Evolutionary conservation across 495 filamentous ascomycete genomes (phyloP).

Genomic region (Penicillium steckii): DNA sequence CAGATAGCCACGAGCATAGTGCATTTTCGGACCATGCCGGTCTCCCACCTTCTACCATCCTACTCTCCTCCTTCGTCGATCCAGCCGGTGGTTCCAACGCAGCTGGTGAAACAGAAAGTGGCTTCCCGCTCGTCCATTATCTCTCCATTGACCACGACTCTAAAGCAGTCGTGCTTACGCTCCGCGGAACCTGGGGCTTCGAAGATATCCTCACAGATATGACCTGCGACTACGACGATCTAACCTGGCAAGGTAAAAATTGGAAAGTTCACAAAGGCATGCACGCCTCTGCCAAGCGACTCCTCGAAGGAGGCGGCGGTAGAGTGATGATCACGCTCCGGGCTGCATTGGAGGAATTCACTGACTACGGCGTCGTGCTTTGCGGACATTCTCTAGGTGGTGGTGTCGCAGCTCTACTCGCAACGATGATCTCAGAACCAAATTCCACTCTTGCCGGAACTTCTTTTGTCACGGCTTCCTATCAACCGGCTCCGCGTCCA

Average conservation of each 20-base stretch:
- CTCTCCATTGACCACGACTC: conserved; percentile 76
- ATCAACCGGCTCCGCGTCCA: conserved; percentile 31
- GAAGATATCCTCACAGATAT: conserved; percentile 80
- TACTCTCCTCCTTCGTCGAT: conserved; percentile 75
- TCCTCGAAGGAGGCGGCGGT: conserved; percentile 64
- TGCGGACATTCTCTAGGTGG: conserved; percentile 78
- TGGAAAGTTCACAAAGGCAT: conserved; percentile 86
- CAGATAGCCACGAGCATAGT: conserved; percentile 62
- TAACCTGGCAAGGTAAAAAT: conserved; percentile 60
- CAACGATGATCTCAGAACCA: conserved; percentile 70
- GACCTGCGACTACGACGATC: conserved; percentile 77
- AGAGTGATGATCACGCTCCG: conserved; percentile 66
- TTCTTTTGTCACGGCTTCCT: conserved; percentile 51
- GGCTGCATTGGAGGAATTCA: conserved; percentile 67
- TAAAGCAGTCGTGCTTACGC: conserved; percentile 72
- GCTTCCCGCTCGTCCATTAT: conserved; percentile 76
- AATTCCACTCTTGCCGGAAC: conserved; percentile 49
- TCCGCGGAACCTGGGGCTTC: conserved; percentile 75
- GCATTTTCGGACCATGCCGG: conserved; percentile 72
- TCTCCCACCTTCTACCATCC: conserved; percentile 64
- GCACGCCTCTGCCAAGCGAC: conserved; percentile 68
- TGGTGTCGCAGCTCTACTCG: conserved; percentile 70
- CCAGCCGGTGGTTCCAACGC: conserved; percentile 71
- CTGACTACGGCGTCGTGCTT: conserved; percentile 72
- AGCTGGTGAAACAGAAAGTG: conserved; percentile 68